Evolutionary conservation across 805 yeast species (phyloP), one percentile per base, ranked within the genome.

Genomic region (Ogataea paradorogensis): DNA sequence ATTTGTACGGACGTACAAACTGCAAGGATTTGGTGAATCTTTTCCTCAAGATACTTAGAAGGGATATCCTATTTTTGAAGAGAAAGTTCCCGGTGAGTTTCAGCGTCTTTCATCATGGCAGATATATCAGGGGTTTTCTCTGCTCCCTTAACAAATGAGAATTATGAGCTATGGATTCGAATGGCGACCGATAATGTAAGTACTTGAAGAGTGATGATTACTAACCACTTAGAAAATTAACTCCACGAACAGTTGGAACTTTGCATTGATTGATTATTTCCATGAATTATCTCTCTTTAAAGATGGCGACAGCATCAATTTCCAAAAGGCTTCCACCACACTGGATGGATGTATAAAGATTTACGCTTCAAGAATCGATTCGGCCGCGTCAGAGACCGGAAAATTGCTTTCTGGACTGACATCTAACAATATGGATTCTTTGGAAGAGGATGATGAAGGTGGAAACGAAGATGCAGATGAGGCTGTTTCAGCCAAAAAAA

Each of bases 341-440:
- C 67, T 91, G 15, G 97, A 90, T 55, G 97, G 97, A 0, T 90
- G 97, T 68, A 91, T 90, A 24, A 89, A 89, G 65, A 87, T 91
- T 38, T 91, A 91, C 58, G 78, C 90, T 9, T 84, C 95, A 11
- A 75, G 98, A 52, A 89, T 91, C 15, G 97, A 90, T 54, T 84
- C 95, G 0, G 95, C 88, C 0, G 95, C 90, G 5, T 81, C 84
- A 7, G 97, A 90, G 53, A 89, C 97, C 0, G 95, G 95, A 2
- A 79, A 80, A 52, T 67, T 91, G 40, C 53, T 75, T 23, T 72
- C 77, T 40, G 78, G 78, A 8, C 59, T 74, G 29, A 64, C 74
- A 4, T 47, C 61, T 4, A 64, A 52, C 8, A 60, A 53, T 9
- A 56, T 51, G 2, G 52, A 42, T 5, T 46, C 43, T n/a, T 49